Evolutionary conservation across 163 green algal genomes (phyloP).

Genomic region (Scenedesmus sp.): DNA sequence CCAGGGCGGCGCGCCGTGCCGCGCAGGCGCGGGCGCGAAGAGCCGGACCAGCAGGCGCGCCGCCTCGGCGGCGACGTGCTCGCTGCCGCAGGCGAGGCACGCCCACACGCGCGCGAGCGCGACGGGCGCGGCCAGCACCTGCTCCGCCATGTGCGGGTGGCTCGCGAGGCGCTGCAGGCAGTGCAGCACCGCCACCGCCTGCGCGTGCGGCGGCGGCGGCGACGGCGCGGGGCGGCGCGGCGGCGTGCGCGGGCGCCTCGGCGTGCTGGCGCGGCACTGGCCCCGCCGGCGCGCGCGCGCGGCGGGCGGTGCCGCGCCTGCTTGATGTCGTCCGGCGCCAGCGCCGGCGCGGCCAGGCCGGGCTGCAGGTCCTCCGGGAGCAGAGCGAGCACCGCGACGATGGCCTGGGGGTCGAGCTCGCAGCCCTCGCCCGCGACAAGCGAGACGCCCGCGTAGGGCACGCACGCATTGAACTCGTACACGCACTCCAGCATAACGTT

Average conservation of each 20-base stretch:
- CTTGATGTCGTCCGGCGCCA: constrained; percentile 49
- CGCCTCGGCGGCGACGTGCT: constrained; percentile 75
- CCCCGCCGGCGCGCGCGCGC: too few relatives aligned
- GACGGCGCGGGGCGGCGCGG: too few relatives aligned
- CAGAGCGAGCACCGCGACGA: constrained; percentile 66
- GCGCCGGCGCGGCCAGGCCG: constrained; percentile 14
- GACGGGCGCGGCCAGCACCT: constrained; percentile 46
- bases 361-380: constrained; percentile 63
- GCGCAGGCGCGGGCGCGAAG: constrained; percentile 55
- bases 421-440: constrained; percentile 10
- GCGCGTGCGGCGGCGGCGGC: neutral
- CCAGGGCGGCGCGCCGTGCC: constrained; percentile 35
- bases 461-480: constrained; percentile 77
- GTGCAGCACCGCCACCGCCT: constrained; percentile 49
- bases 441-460: constrained; percentile 65
- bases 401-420: constrained; percentile 43
- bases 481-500: constrained; percentile 63
- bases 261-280: too few relatives aligned
- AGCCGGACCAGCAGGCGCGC: constrained; percentile 76
- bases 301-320: too few relatives aligned
- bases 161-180: constrained; percentile 62
- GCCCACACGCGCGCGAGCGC: constrained; percentile 65
- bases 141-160: constrained; percentile 42
- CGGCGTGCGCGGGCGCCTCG: too few relatives aligned
- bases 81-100: constrained; percentile 59